Percentiles rank a stretch among this genome's conserved stretches.
Conservation (phyloP, 768 basidiomycete genomes). For the Hemileccinum rubropunctum region DNA sequence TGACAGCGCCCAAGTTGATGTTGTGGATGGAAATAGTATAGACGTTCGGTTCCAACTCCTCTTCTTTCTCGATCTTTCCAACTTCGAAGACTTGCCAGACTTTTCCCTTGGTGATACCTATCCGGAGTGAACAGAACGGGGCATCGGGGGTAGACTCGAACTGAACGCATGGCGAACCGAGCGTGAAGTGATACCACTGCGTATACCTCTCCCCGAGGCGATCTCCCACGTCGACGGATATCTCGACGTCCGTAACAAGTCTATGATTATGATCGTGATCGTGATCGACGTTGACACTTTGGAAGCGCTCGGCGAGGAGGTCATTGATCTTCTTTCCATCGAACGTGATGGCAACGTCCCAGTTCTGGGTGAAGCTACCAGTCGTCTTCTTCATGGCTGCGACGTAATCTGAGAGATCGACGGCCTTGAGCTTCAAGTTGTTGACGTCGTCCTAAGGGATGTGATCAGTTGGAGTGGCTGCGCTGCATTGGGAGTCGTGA, state of each 20-base stretch:
- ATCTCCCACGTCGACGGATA: not conserved
- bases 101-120: not conserved
- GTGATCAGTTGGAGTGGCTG: no score
- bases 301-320: not conserved
- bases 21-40: not conserved
- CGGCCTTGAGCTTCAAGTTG: not conserved
- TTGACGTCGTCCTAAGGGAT: no score
- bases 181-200: not conserved
- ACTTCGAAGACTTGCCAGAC: not conserved
- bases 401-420: slow-evolving; percentile 1
- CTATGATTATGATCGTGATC: not conserved
- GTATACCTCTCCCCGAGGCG: not conserved
- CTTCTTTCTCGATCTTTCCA: not conserved
- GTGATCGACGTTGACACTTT: not conserved
- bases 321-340: slow-evolving; percentile 1
- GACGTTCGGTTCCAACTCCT: not conserved
- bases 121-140: not conserved
- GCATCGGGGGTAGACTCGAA: not conserved
- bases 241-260: not conserved
- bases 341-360: not conserved
- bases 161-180: not conserved
- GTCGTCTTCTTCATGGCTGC: not conserved
- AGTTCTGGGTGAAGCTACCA: slow-evolving; percentile 1
- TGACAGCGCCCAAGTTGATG: not conserved
- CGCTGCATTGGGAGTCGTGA: no score